phyloP scores from a whole-genome alignment of 1,284 basidiomycete species.

The Ustilago lituana region DNA sequence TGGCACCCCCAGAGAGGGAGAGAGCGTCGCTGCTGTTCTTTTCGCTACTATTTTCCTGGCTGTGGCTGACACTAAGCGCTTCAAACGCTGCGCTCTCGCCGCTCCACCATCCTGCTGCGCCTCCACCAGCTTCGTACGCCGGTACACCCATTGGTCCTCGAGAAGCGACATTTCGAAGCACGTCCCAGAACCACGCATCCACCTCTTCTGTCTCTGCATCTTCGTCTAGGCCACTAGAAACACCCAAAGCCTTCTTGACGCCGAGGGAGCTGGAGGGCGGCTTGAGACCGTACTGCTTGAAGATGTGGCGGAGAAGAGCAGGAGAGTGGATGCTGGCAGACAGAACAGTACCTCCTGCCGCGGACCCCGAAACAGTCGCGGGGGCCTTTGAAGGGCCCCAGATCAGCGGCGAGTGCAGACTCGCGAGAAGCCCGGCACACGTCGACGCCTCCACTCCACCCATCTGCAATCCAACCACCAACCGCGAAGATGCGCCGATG shows the following conservation, averaged over 20 bases:
- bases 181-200: conserved; percentile 54
- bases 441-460: conserved; percentile 23
- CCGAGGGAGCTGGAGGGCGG: conserved; percentile 33
- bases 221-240: conserved; percentile 8
- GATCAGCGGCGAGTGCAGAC: conserved; percentile 44
- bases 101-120: conserved; percentile 48
- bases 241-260: conserved; percentile 24
- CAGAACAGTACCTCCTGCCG: conserved; percentile 34
- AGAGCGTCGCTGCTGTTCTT: too few species aligned
- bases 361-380: background rate
- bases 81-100: conserved; percentile 27
- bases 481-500: conserved; percentile 36
- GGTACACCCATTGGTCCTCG: conserved; percentile 50
- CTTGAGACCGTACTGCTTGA: conserved; percentile 50
- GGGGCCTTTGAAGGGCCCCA: conserved; percentile 21
- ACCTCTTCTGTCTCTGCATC: conserved; percentile 20
- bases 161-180: conserved; percentile 39
- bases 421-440: conserved; percentile 22
- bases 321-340: conserved; percentile 35
- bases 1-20: too few species aligned
- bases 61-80: background rate
- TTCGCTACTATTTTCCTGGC: too few species aligned
- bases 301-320: conserved; percentile 40
- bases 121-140: conserved; percentile 31
- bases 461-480: conserved; percentile 42